Conservation (phyloP, 108 stramenopile species). For the Schizochytrium sp. region DNA sequence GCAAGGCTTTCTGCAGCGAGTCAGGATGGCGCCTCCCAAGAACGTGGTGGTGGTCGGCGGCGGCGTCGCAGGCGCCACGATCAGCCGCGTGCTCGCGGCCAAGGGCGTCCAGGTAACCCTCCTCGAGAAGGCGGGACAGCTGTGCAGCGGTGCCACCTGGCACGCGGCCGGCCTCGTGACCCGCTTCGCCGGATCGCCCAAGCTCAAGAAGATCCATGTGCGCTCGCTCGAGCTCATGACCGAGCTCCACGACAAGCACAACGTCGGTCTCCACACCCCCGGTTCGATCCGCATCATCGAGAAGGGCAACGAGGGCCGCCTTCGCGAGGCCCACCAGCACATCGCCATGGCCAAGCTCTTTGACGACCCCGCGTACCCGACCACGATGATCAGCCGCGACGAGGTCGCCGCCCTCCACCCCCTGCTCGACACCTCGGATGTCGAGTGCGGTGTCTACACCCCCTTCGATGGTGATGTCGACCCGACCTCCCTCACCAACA, state of each 20-base stretch:
- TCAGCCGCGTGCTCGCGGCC: background rate
- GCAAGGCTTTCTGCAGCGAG: background rate
- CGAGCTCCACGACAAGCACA: background rate
- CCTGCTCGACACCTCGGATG: background rate
- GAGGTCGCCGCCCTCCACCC: background rate
- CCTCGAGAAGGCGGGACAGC: slow-evolving; percentile 7
- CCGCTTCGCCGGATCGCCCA: slow-evolving; percentile 2
- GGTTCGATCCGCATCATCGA: slow-evolving; percentile 15
- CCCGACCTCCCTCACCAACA: slow-evolving; percentile 15
- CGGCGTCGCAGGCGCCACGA: background rate
- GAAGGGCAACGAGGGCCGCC: background rate
- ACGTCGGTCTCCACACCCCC: slow-evolving; percentile 8
- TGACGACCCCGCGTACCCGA: background rate
- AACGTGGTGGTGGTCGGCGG: slow-evolving; percentile 1
- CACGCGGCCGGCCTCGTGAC: slow-evolving; percentile 18
- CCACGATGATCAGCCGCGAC: background rate
- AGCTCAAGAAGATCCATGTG: slow-evolving; percentile 23
- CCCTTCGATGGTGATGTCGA: slow-evolving; percentile 13
- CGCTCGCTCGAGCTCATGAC: background rate
- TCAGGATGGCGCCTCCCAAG: background rate
- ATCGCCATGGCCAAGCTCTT: slow-evolving; percentile 7
- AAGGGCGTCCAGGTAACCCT: background rate
- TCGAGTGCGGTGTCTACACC: slow-evolving; percentile 15
- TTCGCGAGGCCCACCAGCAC: slow-evolving; percentile 1
- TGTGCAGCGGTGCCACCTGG: slow-evolving; percentile 16